Conservation (phyloP, 2,329 filamentous ascomycete genomes). For the Trichoderma guizhouense region DNA sequence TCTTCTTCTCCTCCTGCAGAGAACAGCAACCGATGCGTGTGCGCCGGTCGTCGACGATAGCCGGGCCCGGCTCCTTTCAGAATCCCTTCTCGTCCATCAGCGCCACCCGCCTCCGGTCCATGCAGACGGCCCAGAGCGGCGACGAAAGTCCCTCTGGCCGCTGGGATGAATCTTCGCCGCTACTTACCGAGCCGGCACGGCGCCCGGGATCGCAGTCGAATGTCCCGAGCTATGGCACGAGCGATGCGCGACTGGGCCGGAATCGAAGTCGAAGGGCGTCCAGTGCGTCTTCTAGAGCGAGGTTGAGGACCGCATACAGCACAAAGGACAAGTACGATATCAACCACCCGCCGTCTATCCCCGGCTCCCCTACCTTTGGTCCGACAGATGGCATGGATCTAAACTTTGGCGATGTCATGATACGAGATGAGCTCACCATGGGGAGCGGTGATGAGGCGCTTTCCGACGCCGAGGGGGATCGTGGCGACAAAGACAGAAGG, state of each 20-base stretch:
- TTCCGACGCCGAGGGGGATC: conserved; percentile 29
- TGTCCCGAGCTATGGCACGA: conserved; percentile 42
- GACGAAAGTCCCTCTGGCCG: conserved; percentile 41
- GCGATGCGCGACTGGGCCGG: conserved; percentile 35
- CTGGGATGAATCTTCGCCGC: conserved; percentile 51
- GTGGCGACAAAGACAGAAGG: conserved; percentile 37
- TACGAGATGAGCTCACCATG: conserved; percentile 60
- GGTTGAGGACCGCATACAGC: conserved; percentile 33
- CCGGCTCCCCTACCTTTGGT: conserved; percentile 56
- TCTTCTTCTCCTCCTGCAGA: conserved; percentile 32
- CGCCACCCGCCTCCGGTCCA: conserved; percentile 36
- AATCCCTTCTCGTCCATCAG: conserved; percentile 30
- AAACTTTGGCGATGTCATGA: conserved; percentile 67
- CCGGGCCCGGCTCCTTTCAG: conserved; percentile 34
- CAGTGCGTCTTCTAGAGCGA: conserved; percentile 50
- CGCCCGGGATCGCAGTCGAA: conserved; percentile 24
- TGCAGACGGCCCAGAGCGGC: conserved; percentile 41
- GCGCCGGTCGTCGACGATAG: conserved; percentile 55
- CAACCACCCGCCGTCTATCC: conserved; percentile 67
- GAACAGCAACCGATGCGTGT: conserved; percentile 61
- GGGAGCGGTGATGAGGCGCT: conserved; percentile 32
- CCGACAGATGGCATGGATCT: conserved; percentile 49
- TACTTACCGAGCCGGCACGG: conserved; percentile 43
- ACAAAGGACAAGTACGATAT: conserved; percentile 54
- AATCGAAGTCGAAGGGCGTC: conserved; percentile 46